These are phyloP conservation scores for Fusarium heterosporum DNA, from an alignment of 2,329 filamentous ascomycete genomes.

Conservation along the genomic window DNA sequence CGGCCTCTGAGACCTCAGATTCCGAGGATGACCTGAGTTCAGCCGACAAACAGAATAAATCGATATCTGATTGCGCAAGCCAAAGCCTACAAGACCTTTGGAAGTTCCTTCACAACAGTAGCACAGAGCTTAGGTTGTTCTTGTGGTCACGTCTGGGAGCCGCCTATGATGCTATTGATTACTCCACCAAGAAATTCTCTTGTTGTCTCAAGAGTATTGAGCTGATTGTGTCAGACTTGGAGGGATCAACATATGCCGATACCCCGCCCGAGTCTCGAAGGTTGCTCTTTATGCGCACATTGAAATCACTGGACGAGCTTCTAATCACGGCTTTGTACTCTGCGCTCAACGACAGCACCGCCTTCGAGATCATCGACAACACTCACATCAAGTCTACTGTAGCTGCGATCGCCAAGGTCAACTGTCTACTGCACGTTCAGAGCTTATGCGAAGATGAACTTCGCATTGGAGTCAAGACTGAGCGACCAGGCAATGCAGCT, in stretches of 20 bases:
- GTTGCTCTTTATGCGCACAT: slow-evolving; percentile 76
- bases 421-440: slow-evolving; percentile 80
- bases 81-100: slow-evolving; percentile 80
- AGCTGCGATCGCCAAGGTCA: slow-evolving; percentile 76
- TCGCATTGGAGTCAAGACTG: slow-evolving; percentile 76
- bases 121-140: slow-evolving; percentile 84
- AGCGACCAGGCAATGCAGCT: slow-evolving; percentile 68
- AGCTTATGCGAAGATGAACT: slow-evolving; percentile 87
- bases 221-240: slow-evolving; percentile 75
- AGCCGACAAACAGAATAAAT: slow-evolving; percentile 37
- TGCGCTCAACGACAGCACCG: slow-evolving; percentile 72
- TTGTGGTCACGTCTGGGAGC: slow-evolving; percentile 92
- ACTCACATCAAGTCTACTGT: slow-evolving; percentile 80
- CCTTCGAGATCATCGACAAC: slow-evolving; percentile 87
- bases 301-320: slow-evolving; percentile 83
- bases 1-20: slow-evolving; percentile 4
- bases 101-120: slow-evolving; percentile 85
- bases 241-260: slow-evolving; percentile 71
- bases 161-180: slow-evolving; percentile 87
- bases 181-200: slow-evolving; percentile 87
- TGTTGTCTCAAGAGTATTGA: slow-evolving; percentile 89
- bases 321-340: slow-evolving; percentile 77
- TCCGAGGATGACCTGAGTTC: slow-evolving; percentile 36
- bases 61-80: slow-evolving; percentile 64
- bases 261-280: slow-evolving; percentile 74